Evolutionary conservation across 768 basidiomycete species (phyloP).

Genomic region (Phlebiopsis gigantea): DNA sequence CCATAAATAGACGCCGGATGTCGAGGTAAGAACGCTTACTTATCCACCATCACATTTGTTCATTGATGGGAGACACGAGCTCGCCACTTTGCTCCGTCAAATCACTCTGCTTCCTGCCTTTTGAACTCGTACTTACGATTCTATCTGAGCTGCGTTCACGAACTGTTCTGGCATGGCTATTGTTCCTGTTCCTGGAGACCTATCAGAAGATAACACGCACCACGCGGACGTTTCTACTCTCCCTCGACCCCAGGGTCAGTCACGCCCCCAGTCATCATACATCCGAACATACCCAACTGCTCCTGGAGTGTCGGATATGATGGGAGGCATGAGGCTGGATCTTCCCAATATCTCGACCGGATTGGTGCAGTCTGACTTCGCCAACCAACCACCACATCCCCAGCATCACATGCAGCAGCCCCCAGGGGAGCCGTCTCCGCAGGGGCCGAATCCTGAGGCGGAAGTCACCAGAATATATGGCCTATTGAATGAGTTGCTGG

Average conservation of each 20-base stretch:
- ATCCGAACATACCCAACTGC: neutral
- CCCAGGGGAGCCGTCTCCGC: neutral
- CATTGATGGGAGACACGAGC: too few relatives aligned
- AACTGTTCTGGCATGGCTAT: too few relatives aligned
- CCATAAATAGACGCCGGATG: too few relatives aligned
- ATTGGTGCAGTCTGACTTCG: neutral
- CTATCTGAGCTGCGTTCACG: too few relatives aligned
- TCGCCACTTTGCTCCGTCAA: too few relatives aligned
- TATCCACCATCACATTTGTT: too few relatives aligned
- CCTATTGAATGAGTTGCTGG: slow-evolving; percentile 73
- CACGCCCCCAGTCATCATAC: neutral
- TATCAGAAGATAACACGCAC: neutral
- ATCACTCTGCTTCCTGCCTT: too few relatives aligned
- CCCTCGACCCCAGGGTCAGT: neutral
- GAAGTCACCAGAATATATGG: slow-evolving; percentile 60
- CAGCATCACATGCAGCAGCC: neutral
- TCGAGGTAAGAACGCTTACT: too few relatives aligned
- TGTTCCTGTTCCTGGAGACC: neutral
- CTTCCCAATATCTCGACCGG: neutral
- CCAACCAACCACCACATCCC: neutral
- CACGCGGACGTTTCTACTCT: neutral
- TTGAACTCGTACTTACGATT: too few relatives aligned
- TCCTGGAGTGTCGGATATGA: neutral
- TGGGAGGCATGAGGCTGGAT: neutral
- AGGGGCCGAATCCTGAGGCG: slow-evolving; percentile 44